Evolutionary conservation across 2,329 filamentous ascomycete genomes (phyloP).

Genomic region (Graphiopsis chlorocephala): DNA sequence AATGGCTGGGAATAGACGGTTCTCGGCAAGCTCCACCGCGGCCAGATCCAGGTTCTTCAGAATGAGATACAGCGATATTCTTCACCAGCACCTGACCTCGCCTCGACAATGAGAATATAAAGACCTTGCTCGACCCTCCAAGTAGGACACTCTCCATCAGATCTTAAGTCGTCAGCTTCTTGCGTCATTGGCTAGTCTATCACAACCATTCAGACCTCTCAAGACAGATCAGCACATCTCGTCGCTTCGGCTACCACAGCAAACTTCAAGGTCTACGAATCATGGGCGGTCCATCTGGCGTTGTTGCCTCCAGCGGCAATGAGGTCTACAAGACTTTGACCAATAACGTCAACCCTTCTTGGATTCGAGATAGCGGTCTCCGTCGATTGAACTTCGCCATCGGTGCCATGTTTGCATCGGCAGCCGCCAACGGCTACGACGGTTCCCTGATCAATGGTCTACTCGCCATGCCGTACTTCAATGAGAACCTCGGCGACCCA

Average conservation of each 20-base stretch:
- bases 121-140: not conserved
- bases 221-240: not conserved
- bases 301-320: conserved; percentile 18
- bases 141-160: not conserved
- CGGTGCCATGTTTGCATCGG: conserved; percentile 24
- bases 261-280: not conserved
- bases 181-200: not conserved
- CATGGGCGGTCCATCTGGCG: conserved; percentile 16
- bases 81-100: not conserved
- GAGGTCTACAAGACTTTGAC: conserved; percentile 21
- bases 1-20: not conserved
- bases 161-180: not conserved
- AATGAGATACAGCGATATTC: not conserved
- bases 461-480: conserved; percentile 25
- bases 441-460: conserved; percentile 32
- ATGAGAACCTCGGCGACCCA: conserved; percentile 28
- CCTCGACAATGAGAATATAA: not conserved
- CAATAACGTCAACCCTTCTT: conserved; percentile 21
- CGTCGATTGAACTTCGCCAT: conserved; percentile 22
- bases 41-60: not conserved
- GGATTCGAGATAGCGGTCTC: conserved; percentile 21
- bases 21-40: not conserved
- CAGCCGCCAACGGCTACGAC: conserved; percentile 32
- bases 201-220: not conserved
- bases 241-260: not conserved